Evolutionary conservation across 2,329 filamentous ascomycete genomes (phyloP).

Genomic region (Cladosporium sp.): DNA sequence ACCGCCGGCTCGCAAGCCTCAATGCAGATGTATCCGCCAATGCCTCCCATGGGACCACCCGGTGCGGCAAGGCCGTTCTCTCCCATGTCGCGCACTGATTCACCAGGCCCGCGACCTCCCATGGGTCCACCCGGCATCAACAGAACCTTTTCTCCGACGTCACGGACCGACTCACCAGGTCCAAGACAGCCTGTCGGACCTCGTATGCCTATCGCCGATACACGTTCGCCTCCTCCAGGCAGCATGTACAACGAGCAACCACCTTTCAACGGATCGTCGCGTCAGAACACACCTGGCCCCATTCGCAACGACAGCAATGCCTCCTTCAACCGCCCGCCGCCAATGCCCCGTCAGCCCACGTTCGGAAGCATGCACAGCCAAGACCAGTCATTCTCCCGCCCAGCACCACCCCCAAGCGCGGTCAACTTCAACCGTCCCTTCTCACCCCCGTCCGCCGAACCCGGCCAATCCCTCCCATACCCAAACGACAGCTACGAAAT

Average conservation of each 20-base stretch:
- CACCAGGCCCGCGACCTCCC: slow-evolving; percentile 3
- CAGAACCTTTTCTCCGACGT: slow-evolving; percentile 18
- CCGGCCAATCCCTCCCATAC: slow-evolving; percentile 9
- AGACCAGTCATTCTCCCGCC: slow-evolving; percentile 19
- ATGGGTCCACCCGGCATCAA: background rate
- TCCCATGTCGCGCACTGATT: slow-evolving; percentile 20
- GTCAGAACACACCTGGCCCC: slow-evolving; percentile 22
- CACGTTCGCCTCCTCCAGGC: background rate
- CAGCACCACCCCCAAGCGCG: slow-evolving; percentile 10
- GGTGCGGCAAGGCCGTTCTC: slow-evolving; percentile 10
- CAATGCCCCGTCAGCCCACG: slow-evolving; percentile 4
- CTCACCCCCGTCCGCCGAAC: slow-evolving; percentile 13
- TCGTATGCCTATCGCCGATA: background rate
- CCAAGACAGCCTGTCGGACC: slow-evolving; percentile 3
- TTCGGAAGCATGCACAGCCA: slow-evolving; percentile 23
- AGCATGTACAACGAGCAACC: slow-evolving; percentile 1
- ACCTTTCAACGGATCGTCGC: slow-evolving; percentile 4
- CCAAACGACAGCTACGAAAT: slow-evolving; percentile 28
- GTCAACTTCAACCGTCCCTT: slow-evolving; percentile 15
- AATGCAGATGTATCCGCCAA: slow-evolving; percentile 15
- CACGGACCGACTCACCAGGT: slow-evolving; percentile 13
- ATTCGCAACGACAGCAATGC: slow-evolving; percentile 18
- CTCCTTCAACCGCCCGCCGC: slow-evolving; percentile 15
- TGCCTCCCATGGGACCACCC: slow-evolving; percentile 6
- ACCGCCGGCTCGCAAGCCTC: slow-evolving; percentile 12